A percentile compares a stretch with the other conserved stretches of the same genome.
Conservation (phyloP, 2,329 filamentous ascomycete species). For the Talaromyces sp. region DNA sequence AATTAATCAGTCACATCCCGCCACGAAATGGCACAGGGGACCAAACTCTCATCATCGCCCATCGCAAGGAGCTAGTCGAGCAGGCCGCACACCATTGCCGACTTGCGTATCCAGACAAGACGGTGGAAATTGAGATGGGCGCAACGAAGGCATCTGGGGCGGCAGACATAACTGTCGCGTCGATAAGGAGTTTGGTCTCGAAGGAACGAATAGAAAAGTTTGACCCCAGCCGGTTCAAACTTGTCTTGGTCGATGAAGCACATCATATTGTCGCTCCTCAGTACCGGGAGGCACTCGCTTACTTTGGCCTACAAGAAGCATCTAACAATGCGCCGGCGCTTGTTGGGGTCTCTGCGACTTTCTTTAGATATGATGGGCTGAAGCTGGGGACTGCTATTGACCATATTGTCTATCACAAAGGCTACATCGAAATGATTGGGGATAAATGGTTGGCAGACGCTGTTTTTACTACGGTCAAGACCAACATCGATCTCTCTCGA, state of each 20-base stretch:
- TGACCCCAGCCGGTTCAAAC: conserved; percentile 72
- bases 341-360: conserved; percentile 82
- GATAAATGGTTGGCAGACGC: conserved; percentile 90
- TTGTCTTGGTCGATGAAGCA: conserved; percentile 90
- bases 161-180: conserved; percentile 92
- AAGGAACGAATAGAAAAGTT: conserved; percentile 75
- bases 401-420: conserved; percentile 91
- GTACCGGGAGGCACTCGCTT: conserved; percentile 68
- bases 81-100: conserved; percentile 85
- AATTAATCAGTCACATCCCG: conserved; percentile 74
- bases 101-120: conserved; percentile 71
- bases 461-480: conserved; percentile 88
- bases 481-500: conserved; percentile 70
- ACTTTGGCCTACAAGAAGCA: conserved; percentile 65
- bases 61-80: conserved; percentile 88
- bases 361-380: conserved; percentile 76
- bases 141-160: conserved; percentile 66
- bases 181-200: conserved; percentile 77
- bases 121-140: conserved; percentile 89
- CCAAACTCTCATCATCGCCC: conserved; percentile 85
- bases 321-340: conserved; percentile 56
- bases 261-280: conserved; percentile 88
- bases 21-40: conserved; percentile 53
- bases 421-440: conserved; percentile 74
- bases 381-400: conserved; percentile 80